Conservation (phyloP, 2,329 filamentous ascomycete species). For the Botrytis tulipae region DNA sequence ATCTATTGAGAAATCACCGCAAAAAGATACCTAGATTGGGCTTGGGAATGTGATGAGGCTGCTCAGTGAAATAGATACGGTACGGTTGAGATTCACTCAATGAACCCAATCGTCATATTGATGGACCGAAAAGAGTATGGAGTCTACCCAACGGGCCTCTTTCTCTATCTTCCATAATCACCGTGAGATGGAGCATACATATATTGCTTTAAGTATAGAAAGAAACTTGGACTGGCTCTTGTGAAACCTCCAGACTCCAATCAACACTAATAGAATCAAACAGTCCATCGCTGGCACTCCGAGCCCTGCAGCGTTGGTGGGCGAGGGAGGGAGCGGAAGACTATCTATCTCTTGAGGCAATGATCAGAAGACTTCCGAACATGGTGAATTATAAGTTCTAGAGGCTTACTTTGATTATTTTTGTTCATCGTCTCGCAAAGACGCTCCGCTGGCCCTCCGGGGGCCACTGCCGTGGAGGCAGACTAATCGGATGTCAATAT, state of each 20-base stretch:
- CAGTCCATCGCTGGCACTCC: not conserved
- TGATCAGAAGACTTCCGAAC: not conserved
- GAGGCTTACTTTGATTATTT: not conserved
- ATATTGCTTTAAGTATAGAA: not conserved
- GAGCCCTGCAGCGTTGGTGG: not conserved
- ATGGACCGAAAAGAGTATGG: not conserved
- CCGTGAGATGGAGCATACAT: too few species aligned
- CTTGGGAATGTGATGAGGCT: not conserved
- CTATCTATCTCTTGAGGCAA: not conserved
- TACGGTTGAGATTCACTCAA: not conserved
- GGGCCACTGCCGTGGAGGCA: constrained; percentile 1
- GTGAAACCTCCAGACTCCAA: not conserved
- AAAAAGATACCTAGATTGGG: not conserved
- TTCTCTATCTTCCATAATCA: not conserved
- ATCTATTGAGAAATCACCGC: not conserved
- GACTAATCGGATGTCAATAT: not conserved
- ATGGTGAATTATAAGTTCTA: not conserved
- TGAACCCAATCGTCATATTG: not conserved
- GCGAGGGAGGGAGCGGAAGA: not conserved
- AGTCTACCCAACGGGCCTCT: rapidly evolving
- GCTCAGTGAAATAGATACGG: not conserved
- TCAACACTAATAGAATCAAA: not conserved
- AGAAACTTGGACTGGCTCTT: not conserved
- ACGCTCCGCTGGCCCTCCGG: not conserved
- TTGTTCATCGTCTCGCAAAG: not conserved